phyloP scores from a whole-genome alignment of 495 filamentous ascomycete genomes.

The Penicillium pulvis region DNA sequence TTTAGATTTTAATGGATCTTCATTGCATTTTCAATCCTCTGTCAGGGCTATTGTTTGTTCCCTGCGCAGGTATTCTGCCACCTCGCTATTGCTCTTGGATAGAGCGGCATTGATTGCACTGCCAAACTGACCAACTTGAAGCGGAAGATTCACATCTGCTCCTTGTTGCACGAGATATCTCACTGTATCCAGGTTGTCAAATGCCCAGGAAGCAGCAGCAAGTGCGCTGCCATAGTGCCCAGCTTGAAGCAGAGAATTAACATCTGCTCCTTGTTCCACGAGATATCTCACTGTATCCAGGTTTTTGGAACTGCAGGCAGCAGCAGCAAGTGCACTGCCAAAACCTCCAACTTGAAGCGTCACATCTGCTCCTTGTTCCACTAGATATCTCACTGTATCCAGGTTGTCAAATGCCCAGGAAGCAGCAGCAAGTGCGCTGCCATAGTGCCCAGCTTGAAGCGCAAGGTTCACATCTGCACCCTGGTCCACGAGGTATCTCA shows the following conservation, averaged over 20 bases:
- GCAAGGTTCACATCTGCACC: neutral
- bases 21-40: too few relatives aligned
- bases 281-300: neutral
- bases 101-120: too few relatives aligned
- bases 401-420: neutral
- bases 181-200: neutral
- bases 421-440: neutral
- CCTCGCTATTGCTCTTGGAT: too few relatives aligned
- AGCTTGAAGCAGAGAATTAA: neutral
- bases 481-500: neutral
- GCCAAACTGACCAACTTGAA: too few relatives aligned
- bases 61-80: too few relatives aligned
- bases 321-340: constrained; percentile 1
- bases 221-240: neutral
- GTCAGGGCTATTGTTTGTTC: too few relatives aligned
- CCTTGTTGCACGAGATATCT: neutral
- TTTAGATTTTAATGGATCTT: too few relatives aligned
- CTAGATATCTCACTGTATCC: neutral
- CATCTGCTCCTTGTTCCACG: neutral
- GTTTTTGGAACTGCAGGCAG: neutral
- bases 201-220: neutral
- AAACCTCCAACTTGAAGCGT: neutral
- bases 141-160: neutral
- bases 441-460: neutral
- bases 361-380: neutral